A percentile compares a stretch with the other conserved stretches of the same genome.
Evolutionary conservation across 495 filamentous ascomycete genomes (phyloP).

Genomic region (Aspergillus saccharolyticus): DNA sequence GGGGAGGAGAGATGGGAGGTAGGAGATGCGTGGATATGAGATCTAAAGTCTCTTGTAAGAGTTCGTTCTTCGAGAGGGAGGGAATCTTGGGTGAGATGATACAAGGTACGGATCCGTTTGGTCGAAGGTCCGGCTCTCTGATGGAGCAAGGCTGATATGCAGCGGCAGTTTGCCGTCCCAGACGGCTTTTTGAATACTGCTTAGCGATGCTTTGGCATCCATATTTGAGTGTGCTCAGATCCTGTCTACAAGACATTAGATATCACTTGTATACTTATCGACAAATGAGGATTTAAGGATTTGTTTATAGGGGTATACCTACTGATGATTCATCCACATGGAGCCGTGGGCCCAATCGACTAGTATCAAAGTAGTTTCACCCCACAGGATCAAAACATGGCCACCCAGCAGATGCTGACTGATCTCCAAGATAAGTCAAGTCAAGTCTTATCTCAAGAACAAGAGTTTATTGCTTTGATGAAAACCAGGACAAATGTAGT

Average conservation of each 20-base stretch:
- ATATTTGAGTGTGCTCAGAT: slow-evolving; percentile 22
- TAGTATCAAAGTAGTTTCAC: not conserved
- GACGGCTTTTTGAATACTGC: slow-evolving; percentile 40
- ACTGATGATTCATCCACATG: not conserved
- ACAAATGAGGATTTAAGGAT: not conserved
- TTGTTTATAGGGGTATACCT: not conserved
- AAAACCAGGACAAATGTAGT: not conserved
- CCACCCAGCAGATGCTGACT: not conserved
- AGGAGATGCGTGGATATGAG: slow-evolving; percentile 51
- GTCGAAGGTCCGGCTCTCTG: slow-evolving; percentile 51
- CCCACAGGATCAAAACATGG: not conserved
- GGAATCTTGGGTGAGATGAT: slow-evolving; percentile 11
- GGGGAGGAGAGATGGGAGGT: slow-evolving; percentile 71
- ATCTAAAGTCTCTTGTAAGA: slow-evolving; percentile 28
- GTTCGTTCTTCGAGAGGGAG: not conserved
- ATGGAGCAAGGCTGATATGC: slow-evolving; percentile 47
- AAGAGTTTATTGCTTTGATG: not conserved
- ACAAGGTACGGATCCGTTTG: slow-evolving; percentile 52
- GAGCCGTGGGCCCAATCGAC: not conserved
- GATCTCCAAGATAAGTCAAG: not conserved
- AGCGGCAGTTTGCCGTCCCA: slow-evolving; percentile 51
- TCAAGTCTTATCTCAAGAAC: not conserved
- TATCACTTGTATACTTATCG: no score
- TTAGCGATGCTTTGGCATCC: slow-evolving; percentile 18
- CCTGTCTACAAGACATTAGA: not conserved